Percentiles rank a stretch among this genome's conserved stretches.
Evolutionary conservation across 495 filamentous ascomycete genomes (phyloP).

Genomic region (Penicillium crystallinum): DNA sequence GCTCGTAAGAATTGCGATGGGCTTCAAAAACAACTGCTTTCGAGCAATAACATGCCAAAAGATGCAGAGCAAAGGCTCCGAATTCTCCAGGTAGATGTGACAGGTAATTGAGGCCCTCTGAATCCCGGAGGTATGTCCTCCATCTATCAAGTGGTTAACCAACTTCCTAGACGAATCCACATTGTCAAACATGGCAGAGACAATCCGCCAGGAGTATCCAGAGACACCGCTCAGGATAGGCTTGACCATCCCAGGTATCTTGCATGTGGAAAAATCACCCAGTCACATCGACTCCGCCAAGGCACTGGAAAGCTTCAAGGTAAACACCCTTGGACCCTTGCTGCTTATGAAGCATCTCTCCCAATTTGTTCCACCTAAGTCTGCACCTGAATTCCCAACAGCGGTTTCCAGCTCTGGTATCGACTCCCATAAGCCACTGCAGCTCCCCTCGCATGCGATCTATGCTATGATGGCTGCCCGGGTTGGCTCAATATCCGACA

Average conservation of each 20-base stretch:
- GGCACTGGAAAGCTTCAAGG: constrained; percentile 57
- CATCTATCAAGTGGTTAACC: constrained; percentile 1
- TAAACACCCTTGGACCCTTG: constrained; percentile 69
- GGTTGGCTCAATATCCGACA: constrained; percentile 69
- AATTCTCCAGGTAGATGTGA: constrained; percentile 56
- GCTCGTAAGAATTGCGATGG: constrained; percentile 52
- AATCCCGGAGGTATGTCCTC: not conserved
- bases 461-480: constrained; percentile 70
- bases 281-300: constrained; percentile 51
- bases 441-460: constrained; percentile 46
- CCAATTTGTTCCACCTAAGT: constrained; percentile 56
- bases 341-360: constrained; percentile 71
- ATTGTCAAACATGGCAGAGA: constrained; percentile 33
- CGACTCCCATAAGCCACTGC: constrained; percentile 1
- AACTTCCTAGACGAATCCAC: constrained; percentile 33
- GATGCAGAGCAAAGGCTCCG: constrained; percentile 45
- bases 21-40: constrained; percentile 51
- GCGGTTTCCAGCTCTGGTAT: not conserved
- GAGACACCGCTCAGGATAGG: constrained; percentile 60
- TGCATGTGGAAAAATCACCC: constrained; percentile 70
- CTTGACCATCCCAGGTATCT: constrained; percentile 65
- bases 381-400: constrained; percentile 19
- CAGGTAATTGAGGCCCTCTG: constrained; percentile 32
- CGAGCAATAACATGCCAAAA: constrained; percentile 23
- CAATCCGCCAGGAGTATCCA: constrained; percentile 43